Conservation (phyloP, 805 yeast species). For the Candida alai region DNA sequence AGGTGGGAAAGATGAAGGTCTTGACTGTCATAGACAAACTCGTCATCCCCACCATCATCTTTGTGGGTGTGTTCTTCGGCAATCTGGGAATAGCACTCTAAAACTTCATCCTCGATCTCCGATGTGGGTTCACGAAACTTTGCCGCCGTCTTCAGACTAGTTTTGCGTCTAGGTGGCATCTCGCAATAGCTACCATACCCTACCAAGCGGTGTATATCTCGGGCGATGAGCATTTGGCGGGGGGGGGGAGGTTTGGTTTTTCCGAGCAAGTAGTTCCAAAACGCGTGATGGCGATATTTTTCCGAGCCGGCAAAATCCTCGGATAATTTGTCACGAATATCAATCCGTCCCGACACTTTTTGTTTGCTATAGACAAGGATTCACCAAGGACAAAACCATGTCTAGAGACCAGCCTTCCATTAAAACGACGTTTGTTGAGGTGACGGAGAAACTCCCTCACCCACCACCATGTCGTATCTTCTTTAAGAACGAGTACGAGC, state of each 20-base stretch:
- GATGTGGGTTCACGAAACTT: slow-evolving; percentile 15
- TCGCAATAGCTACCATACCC: background rate
- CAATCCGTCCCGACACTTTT: slow-evolving; percentile 1
- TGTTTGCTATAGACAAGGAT: background rate
- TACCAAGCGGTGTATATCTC: too few species aligned
- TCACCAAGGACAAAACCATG: background rate
- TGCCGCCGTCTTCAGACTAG: slow-evolving; percentile 10
- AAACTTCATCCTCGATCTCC: slow-evolving; percentile 31
- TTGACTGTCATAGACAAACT: background rate
- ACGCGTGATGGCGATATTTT: too few species aligned
- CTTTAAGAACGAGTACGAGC: slow-evolving; percentile 49
- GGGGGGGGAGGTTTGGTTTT: too few species aligned
- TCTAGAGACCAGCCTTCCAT: slow-evolving; percentile 20
- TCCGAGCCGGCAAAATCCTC: background rate
- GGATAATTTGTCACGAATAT: background rate
- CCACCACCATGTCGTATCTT: slow-evolving; percentile 40
- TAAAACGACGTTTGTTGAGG: slow-evolving; percentile 34
- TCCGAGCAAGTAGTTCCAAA: too few species aligned
- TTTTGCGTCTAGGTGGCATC: slow-evolving; percentile 4
- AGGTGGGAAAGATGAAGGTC: slow-evolving; percentile 22
- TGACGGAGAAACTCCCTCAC: slow-evolving; percentile 21
- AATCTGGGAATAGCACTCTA: slow-evolving; percentile 26
- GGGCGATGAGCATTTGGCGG: too few species aligned
- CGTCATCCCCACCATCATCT: slow-evolving; percentile 20
- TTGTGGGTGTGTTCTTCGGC: too few species aligned